Base-by-base conservation (phyloP, 2,329 filamentous ascomycete genomes). In the Allantophomopsis lycopodina region DNA sequence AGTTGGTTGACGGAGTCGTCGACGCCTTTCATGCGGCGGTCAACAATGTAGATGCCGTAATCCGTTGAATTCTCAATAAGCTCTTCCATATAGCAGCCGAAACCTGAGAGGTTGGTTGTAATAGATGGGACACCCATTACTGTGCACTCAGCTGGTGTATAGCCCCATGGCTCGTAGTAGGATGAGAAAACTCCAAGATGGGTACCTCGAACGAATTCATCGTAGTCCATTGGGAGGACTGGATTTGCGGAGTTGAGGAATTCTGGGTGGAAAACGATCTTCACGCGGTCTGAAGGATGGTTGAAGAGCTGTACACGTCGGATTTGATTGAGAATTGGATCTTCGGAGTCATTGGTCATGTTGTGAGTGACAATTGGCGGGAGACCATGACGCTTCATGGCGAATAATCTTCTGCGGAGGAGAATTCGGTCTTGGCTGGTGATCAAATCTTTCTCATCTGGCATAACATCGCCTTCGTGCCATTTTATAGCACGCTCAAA, bases 11-110 rank as follows among this genome's bases (percentile, higher is more conserved):
- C 88, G 7, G 87, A 94, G 60, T 96, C 91, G 55, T 98, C 91
- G 1, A 98, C 82, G 20, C 88, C 89, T 73, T 96, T 96, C 65
- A 77, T 83, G 37, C 91, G 79, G 41, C 91, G 83, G 59, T 98
- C 91, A 35, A 98, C 88, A 59, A 98, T 96, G 68, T 96, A 96
- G 62, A 98, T 96, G 49, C 91, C 91, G 56, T 98, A 96, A 61
- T 98, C 91, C 48, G 83, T 83, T 32, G 89, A 93, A 62, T 96
- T 96, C 63, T 96, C 89, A 49, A 98, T 96, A 50, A 96, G 66
- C 62, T 96, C 91, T 61, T 98, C 91, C 91, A 98, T 98, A 62
- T 98, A 96, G 63, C 91, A 96, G 37, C 91, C 91, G 55, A 98
- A 98, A 15, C 91, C 91, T 6, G 91, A 96, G 35, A 98, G 67